Evolutionary conservation across 805 yeast species (phyloP).

Genomic region (Blastobotrys americana): DNA sequence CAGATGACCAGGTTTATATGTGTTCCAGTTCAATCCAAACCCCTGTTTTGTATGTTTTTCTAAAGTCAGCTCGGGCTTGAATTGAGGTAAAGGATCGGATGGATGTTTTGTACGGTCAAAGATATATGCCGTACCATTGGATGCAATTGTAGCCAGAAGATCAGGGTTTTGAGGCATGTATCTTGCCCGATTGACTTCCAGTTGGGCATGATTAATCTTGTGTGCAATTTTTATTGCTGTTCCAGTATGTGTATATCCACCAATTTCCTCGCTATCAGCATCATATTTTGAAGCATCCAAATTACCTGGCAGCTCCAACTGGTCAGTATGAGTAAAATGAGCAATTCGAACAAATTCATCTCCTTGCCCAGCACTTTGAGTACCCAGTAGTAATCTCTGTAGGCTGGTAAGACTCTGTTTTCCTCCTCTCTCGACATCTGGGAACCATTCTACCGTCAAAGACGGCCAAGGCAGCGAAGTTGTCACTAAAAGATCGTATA

Average conservation of each 20-base stretch:
- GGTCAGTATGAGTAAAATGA: slow-evolving; percentile 23
- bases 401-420: slow-evolving; percentile 17
- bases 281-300: slow-evolving; percentile 33
- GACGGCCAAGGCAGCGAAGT: slow-evolving; percentile 60
- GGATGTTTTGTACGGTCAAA: slow-evolving; percentile 84
- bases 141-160: slow-evolving; percentile 62
- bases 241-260: slow-evolving; percentile 20
- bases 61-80: slow-evolving; percentile 48
- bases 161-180: slow-evolving; percentile 86
- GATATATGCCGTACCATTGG: slow-evolving; percentile 55
- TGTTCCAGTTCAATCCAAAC: slow-evolving; percentile 72
- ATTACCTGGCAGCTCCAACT: slow-evolving; percentile 1
- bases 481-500: slow-evolving; percentile 49
- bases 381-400: slow-evolving; percentile 48
- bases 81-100: slow-evolving; percentile 33
- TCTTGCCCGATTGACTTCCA: slow-evolving; percentile 66
- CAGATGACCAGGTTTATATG: slow-evolving; percentile 49
- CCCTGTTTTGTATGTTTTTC: slow-evolving; percentile 38
- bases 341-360: slow-evolving; percentile 42
- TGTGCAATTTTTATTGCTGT: slow-evolving; percentile 41
- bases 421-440: slow-evolving; percentile 37
- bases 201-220: slow-evolving; percentile 50
- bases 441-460: slow-evolving; percentile 53
- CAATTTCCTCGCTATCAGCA: slow-evolving; percentile 31
- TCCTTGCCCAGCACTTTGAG: slow-evolving; percentile 54